Evolutionary conservation across 1,139 yeast species (phyloP), one percentile per base, ranked within the genome.

Genomic region (Scheffersomyces titani): DNA sequence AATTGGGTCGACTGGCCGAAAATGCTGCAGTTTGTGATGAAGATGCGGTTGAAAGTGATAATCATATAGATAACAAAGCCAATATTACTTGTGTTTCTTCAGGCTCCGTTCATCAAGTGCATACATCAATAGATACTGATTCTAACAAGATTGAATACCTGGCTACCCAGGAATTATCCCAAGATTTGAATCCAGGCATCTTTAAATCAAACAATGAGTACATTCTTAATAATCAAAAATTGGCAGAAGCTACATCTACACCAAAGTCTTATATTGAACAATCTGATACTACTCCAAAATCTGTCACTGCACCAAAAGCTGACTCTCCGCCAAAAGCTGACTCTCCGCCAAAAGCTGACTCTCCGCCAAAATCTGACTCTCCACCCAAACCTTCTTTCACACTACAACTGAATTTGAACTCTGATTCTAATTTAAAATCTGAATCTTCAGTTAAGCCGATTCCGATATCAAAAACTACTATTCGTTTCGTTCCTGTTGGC

Each of bases 401-500:
- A 3, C 40, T 11, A 7, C 9, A 30, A 4, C 16, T 16, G 9
- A 16, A 9, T 30, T 30, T 30, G 13, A 9, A 30, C 13, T 30
- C 40, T 11, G 40, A 30, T 30, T 30, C 40, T 11, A 30, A 13
- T 3, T 16, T 11, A 30, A 30, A 30, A 7, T 6, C 16, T 30
- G 40, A 30, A 11, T 30, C 40, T 30, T 30, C 40, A 11, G 16
- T 7, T 30, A 30, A 11, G 40, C 49, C 22, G 7, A 16, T n/a
- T n/a, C 61, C 58, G 5, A 51, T 49, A 3, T 56, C 52, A 9
- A 80, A 80, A 60, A 69, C 83, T 18, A 75, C 78, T 3, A 69
- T 84, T 2, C 70, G 90, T 47, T 81, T 87, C 61, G 84, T 78
- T 57, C 83, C 90, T 1, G 83, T 87, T 52, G 90, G 90, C 0